Evolutionary conservation across 2,329 filamentous ascomycete genomes (phyloP).

Genomic region (Dichotomopilus funicola): DNA sequence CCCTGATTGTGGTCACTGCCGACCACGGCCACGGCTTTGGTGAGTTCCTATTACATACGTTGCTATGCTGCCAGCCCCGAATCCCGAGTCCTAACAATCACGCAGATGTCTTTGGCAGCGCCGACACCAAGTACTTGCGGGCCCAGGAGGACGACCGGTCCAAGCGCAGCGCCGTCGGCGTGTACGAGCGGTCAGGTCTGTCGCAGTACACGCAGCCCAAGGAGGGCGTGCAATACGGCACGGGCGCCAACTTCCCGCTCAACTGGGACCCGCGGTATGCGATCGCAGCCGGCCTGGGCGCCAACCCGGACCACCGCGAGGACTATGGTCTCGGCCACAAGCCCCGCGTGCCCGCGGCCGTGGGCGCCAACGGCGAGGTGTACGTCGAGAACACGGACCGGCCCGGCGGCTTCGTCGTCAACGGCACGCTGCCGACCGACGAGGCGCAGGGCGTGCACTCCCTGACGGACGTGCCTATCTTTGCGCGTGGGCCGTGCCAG

Average conservation of each 20-base stretch:
- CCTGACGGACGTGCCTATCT: slow-evolving; percentile 68
- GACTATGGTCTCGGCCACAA: slow-evolving; percentile 65
- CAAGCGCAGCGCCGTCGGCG: slow-evolving; percentile 69
- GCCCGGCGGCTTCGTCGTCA: slow-evolving; percentile 61
- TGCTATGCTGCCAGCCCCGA: background rate
- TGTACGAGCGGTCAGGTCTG: slow-evolving; percentile 65
- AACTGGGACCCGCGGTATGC: slow-evolving; percentile 84
- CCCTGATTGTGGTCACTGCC: slow-evolving; percentile 73
- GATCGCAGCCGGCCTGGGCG: slow-evolving; percentile 64
- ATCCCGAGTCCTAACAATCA: background rate
- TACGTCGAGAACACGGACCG: slow-evolving; percentile 64
- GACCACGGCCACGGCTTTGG: slow-evolving; percentile 85
- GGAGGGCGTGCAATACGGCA: slow-evolving; percentile 59
- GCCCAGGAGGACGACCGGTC: slow-evolving; percentile 58
- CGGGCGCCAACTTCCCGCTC: slow-evolving; percentile 68
- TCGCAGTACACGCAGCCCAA: slow-evolving; percentile 63
- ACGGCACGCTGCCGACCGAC: slow-evolving; percentile 62
- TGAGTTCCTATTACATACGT: slow-evolving; percentile 21
- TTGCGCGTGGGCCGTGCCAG: slow-evolving; percentile 61
- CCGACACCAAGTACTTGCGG: slow-evolving; percentile 71
- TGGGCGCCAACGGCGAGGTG: slow-evolving; percentile 46
- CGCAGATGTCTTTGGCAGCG: slow-evolving; percentile 63
- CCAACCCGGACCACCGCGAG: slow-evolving; percentile 69
- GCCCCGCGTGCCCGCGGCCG: slow-evolving; percentile 54
- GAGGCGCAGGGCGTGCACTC: slow-evolving; percentile 67